phyloP scores from a whole-genome alignment of 805 yeast genomes.

The Wickerhamiella alocasiicola region DNA sequence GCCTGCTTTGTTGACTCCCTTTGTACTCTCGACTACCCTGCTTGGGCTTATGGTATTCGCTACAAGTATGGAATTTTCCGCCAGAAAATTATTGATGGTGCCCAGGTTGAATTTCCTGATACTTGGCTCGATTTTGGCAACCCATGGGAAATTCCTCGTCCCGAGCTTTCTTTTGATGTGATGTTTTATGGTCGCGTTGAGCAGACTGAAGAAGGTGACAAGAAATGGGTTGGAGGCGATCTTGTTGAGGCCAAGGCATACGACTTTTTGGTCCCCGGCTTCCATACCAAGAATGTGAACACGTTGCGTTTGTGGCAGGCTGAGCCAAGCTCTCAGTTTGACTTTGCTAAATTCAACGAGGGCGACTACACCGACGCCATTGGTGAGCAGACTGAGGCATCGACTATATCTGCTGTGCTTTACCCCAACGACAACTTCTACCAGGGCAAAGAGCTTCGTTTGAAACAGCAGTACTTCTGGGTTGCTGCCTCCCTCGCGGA shows the following conservation, averaged over 20 bases:
- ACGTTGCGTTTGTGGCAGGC: constrained; percentile 86
- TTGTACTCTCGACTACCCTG: constrained; percentile 75
- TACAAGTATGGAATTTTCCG: constrained; percentile 89
- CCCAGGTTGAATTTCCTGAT: constrained; percentile 90
- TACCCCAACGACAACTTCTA: constrained; percentile 92
- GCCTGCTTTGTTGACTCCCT: constrained; percentile 88
- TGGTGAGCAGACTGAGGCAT: constrained; percentile 74
- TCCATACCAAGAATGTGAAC: constrained; percentile 61
- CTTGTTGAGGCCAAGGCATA: constrained; percentile 79
- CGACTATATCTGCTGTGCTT: constrained; percentile 80
- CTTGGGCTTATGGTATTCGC: constrained; percentile 94
- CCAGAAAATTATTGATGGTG: constrained; percentile 80
- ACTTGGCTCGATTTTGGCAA: constrained; percentile 82
- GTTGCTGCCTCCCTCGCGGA: constrained; percentile 89
- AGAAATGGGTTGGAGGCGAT: constrained; percentile 80
- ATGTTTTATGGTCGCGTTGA: constrained; percentile 74
- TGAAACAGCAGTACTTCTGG: constrained; percentile 96
- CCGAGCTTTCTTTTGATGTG: constrained; percentile 78
- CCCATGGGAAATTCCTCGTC: constrained; percentile 88
- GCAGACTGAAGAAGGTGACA: constrained; percentile 37
- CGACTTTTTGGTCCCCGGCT: constrained; percentile 91
- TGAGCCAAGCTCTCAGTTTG: constrained; percentile 81
- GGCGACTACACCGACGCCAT: constrained; percentile 87
- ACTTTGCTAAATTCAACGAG: constrained; percentile 76
- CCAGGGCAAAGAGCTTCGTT: constrained; percentile 78